These are phyloP conservation scores for Anthostomella pinea DNA, from an alignment of 2,329 filamentous ascomycete genomes.

Conservation along the genomic window DNA sequence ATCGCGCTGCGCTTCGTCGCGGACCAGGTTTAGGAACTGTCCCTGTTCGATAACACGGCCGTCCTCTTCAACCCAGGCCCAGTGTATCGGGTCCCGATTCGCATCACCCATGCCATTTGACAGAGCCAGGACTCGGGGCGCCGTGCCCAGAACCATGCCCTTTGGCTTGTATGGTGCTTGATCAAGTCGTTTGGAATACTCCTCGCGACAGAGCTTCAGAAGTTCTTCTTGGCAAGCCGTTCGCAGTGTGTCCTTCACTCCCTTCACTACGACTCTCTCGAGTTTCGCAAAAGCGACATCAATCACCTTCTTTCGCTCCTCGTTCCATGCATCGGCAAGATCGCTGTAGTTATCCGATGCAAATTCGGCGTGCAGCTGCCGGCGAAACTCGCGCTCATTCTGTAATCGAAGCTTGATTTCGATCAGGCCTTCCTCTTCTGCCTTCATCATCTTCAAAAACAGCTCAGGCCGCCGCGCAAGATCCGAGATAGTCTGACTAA, in stretches of 20 bases:
- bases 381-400: constrained; percentile 71
- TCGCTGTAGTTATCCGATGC: constrained; percentile 95
- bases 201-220: constrained; percentile 81
- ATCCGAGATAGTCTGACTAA: constrained; percentile 80
- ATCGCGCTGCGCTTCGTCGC: constrained; percentile 64
- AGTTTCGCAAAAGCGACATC: constrained; percentile 79
- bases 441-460: constrained; percentile 95
- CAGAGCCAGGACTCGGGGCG: constrained; percentile 80
- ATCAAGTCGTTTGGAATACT: constrained; percentile 85
- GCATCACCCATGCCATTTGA: constrained; percentile 79
- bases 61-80: constrained; percentile 92
- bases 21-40: constrained; percentile 75
- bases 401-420: constrained; percentile 80
- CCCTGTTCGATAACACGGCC: constrained; percentile 86
- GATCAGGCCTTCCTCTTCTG: constrained; percentile 88
- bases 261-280: constrained; percentile 79
- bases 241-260: constrained; percentile 90
- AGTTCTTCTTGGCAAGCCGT: constrained; percentile 93
- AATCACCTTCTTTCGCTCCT: constrained; percentile 79
- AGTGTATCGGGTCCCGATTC: constrained; percentile 75
- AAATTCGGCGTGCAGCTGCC: constrained; percentile 77
- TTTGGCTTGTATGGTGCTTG: constrained; percentile 96
- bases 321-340: constrained; percentile 91
- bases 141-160: constrained; percentile 84
- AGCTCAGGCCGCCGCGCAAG: constrained; percentile 82